Evolutionary conservation across 1,284 basidiomycete species (phyloP).

Genomic region (Naganishia sp.): DNA sequence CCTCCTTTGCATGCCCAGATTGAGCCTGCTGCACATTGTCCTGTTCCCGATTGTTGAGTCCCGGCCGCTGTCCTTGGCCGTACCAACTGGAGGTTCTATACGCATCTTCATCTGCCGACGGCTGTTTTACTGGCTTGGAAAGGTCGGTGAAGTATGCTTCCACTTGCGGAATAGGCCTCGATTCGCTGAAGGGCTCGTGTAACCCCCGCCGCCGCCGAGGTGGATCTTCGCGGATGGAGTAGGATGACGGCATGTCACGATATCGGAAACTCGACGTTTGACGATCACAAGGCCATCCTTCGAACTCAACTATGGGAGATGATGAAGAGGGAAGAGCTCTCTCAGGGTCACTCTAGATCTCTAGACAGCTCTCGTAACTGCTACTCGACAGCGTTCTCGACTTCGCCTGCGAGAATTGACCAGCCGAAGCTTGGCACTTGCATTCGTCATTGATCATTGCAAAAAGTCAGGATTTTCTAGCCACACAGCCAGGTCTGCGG

Average conservation of each 20-base stretch:
- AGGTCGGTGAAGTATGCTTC: constrained; percentile 28
- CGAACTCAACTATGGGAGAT: no score
- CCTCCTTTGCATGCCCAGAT: no score
- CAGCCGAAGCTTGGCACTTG: background rate
- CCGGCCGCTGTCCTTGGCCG: background rate
- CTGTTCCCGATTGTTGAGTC: background rate
- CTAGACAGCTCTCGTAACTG: background rate
- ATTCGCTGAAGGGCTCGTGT: constrained; percentile 15
- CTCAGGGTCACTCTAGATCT: background rate
- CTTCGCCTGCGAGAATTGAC: background rate
- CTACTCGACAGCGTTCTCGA: background rate
- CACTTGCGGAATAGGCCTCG: constrained; percentile 9
- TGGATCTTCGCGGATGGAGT: constrained; percentile 13
- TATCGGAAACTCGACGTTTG: background rate
- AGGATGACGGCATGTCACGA: constrained; percentile 10
- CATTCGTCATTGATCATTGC: background rate
- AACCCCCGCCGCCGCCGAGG: constrained; percentile 1
- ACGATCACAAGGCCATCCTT: background rate
- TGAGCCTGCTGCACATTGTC: background rate
- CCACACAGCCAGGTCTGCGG: no score
- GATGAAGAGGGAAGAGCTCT: background rate
- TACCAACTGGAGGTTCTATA: constrained; percentile 6
- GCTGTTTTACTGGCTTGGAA: constrained; percentile 17
- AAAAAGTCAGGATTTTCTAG: no score
- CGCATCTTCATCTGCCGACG: background rate